phyloP scores from a whole-genome alignment of 371 early-diverging fungal genomes.

The Mortierella sp. region DNA sequence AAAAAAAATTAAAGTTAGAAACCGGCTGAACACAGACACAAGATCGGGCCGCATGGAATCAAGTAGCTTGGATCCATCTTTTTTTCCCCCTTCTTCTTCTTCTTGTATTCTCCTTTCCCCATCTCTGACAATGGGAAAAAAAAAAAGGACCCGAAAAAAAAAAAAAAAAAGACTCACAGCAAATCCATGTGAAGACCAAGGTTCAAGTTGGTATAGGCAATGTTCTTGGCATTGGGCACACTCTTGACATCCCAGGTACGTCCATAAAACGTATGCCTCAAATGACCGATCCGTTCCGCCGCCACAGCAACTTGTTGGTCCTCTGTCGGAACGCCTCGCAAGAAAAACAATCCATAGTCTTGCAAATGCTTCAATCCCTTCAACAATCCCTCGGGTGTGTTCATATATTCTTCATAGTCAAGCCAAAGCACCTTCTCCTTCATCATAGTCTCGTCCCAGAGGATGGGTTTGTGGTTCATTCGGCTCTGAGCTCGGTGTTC shows the following conservation, averaged over 20 bases:
- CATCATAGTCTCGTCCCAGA: conserved; percentile 62
- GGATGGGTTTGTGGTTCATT: conserved; percentile 52
- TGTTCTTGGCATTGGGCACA: conserved; percentile 82
- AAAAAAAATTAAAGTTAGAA: background rate
- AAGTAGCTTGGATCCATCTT: background rate
- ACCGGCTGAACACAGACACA: too few species aligned
- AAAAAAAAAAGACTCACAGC: conserved; percentile 64
- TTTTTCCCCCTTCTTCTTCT: background rate
- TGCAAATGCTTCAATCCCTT: conserved; percentile 68
- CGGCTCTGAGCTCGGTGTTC: conserved; percentile 27
- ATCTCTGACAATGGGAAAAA: too few species aligned
- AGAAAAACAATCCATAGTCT: conserved; percentile 78
- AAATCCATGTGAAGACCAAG: conserved; percentile 94
- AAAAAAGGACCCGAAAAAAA: background rate
- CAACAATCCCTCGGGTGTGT: conserved; percentile 64
- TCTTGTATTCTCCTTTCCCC: conserved; percentile 1
- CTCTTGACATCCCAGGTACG: conserved; percentile 86
- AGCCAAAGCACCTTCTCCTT: conserved; percentile 63
- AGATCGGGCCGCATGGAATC: background rate
- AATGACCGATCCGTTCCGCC: conserved; percentile 78
- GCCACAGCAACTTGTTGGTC: conserved; percentile 65
- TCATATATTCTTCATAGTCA: conserved; percentile 73
- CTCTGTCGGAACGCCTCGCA: conserved; percentile 73
- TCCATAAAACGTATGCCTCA: conserved; percentile 88
- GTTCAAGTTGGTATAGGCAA: conserved; percentile 87